Evolutionary conservation across 2,329 filamentous ascomycete genomes (phyloP), one percentile per base, ranked within the genome.

Genomic region (Aschersonia sp.): DNA sequence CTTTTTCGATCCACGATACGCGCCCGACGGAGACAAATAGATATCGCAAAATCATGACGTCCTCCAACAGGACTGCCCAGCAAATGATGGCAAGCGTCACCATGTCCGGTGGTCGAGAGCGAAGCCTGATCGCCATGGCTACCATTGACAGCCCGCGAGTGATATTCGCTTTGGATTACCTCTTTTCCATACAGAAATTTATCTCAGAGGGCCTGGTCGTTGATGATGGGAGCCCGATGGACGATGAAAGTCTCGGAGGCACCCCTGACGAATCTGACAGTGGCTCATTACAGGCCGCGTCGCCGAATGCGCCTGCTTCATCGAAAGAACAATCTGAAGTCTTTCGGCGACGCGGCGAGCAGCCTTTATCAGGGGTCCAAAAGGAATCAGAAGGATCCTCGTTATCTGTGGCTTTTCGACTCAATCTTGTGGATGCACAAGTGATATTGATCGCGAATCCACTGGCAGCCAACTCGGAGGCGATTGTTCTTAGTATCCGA

Each of bases 41-140:
- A 60, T 99, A 94, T 73, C 81, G 88, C 45, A 94, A 90, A 62
- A 95, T 98, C 66, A 97, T 98, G 92, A 89, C 89, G 2, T 82
- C 94, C 48, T 88, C 89, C 58, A 97, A 95, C 64, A 90, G 88
- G 55, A 84, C 89, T 48, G 88, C 92, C 43, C 89, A 97, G 62
- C 94, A 99, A 57, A 89, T 98, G 59, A 98, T 98, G 92, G 92
- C 92, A 14, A 95, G 85, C 60, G 70, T 98, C 4, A 94, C 89
- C 0, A 94, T 98, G 65, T 88, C 89, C 0, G 86, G 88, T 12
- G 88, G 88, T 4, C 71, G 80, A 35, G 84, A 95, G 41, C 79
- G 81, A 50, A 86, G 81, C 60, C 66, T 97, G 48, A 94, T 97
- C 57, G 87, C 87, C 2, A 84, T 98, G 64, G 77, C 95, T 49